Conservation (phyloP, 208 protist species). For the Trypanosoma theileri region DNA sequence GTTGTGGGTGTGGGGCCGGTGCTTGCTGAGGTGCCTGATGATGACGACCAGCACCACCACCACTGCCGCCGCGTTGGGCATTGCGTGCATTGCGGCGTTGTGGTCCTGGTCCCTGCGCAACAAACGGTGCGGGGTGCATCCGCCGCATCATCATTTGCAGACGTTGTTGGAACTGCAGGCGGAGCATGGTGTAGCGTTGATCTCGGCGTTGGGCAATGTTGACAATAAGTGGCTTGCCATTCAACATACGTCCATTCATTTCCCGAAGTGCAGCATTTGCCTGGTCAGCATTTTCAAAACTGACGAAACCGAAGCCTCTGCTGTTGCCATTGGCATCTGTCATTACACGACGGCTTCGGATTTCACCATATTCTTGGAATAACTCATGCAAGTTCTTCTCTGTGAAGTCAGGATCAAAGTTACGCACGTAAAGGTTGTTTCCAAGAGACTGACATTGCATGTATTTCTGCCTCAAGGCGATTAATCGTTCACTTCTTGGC, state of each 20-base stretch:
- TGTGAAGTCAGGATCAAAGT: constrained; percentile 96
- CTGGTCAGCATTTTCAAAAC: constrained; percentile 98
- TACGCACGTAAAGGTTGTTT: constrained; percentile 99
- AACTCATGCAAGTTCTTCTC: constrained; percentile 97
- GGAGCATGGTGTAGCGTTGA: constrained; percentile 94
- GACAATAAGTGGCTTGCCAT: constrained; percentile 97
- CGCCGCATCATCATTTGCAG: constrained; percentile 86
- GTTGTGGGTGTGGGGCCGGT: constrained; percentile 29
- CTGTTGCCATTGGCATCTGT: constrained; percentile 91
- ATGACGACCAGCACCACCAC: constrained; percentile 35
- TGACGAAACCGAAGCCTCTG: constrained; percentile 98
- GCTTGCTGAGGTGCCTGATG: constrained; percentile 31
- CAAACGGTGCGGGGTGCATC: constrained; percentile 54
- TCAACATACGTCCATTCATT: constrained; percentile 97
- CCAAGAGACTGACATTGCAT: constrained; percentile 90
- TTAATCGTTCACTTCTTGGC: constrained; percentile 86
- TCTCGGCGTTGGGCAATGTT: constrained; percentile 97
- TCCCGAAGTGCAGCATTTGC: constrained; percentile 96
- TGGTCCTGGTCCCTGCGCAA: constrained; percentile 24
- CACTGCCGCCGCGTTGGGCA: constrained; percentile 29
- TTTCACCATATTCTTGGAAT: constrained; percentile 97
- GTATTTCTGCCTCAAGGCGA: constrained; percentile 87
- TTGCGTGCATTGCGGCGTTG: constrained; percentile 33
- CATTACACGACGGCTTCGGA: constrained; percentile 98
- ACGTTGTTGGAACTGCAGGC: constrained; percentile 93